Conservation (phyloP, 2,329 filamentous ascomycete genomes). For the Beauveria australis region DNA sequence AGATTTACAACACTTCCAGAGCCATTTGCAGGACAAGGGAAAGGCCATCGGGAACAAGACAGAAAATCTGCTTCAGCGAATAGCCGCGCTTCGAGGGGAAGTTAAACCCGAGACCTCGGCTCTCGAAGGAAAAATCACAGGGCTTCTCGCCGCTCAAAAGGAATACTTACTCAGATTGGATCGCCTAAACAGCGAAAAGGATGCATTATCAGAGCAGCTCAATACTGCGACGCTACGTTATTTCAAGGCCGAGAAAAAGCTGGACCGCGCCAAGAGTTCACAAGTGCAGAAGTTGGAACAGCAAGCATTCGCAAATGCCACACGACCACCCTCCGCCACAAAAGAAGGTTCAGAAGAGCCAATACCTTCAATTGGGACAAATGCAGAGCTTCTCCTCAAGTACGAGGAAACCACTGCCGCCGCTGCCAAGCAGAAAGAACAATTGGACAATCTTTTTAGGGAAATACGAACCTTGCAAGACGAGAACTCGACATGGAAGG, state of each 20-base stretch:
- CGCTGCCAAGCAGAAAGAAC: slow-evolving; percentile 77
- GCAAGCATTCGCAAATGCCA: slow-evolving; percentile 67
- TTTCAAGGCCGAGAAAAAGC: slow-evolving; percentile 89
- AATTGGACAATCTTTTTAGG: slow-evolving; percentile 68
- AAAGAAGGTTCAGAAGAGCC: slow-evolving; percentile 37
- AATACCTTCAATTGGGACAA: slow-evolving; percentile 46
- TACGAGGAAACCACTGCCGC: slow-evolving; percentile 71
- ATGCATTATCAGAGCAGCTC: slow-evolving; percentile 75
- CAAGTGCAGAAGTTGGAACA: slow-evolving; percentile 90
- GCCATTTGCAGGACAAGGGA: slow-evolving; percentile 69
- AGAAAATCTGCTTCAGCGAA: slow-evolving; percentile 54
- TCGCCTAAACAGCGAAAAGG: slow-evolving; percentile 67
- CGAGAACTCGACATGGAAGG: slow-evolving; percentile 67
- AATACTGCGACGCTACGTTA: slow-evolving; percentile 86
- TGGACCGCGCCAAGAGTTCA: slow-evolving; percentile 80
- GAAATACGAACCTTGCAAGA: slow-evolving; percentile 69
- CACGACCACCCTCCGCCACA: slow-evolving; percentile 34
- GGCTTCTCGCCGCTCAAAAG: slow-evolving; percentile 74
- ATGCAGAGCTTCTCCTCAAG: slow-evolving; percentile 63
- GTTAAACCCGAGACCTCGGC: slow-evolving; percentile 61
- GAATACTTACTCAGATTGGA: slow-evolving; percentile 70
- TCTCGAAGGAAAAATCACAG: slow-evolving; percentile 67
- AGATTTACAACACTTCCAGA: slow-evolving; percentile 64
- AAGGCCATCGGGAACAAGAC: slow-evolving; percentile 69
- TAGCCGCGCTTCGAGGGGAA: slow-evolving; percentile 43